These are phyloP conservation scores for Naganishia liquefaciens DNA, from an alignment of 1,284 basidiomycete genomes.

Conservation along the genomic window DNA sequence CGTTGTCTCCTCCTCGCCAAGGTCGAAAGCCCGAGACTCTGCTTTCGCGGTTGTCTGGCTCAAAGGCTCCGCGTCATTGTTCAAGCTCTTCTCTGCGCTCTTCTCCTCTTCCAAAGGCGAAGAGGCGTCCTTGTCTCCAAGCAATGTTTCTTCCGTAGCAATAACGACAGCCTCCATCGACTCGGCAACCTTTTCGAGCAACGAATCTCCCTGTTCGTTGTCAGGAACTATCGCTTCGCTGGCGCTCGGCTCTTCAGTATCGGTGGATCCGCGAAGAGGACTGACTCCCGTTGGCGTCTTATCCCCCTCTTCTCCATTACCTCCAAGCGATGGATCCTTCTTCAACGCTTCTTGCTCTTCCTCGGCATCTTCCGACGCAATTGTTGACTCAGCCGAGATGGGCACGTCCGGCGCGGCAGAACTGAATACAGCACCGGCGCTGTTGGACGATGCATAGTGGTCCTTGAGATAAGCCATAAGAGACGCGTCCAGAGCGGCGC, in stretches of 20 bases:
- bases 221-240: constrained; percentile 19
- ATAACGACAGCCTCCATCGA: constrained; percentile 19
- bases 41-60: neutral
- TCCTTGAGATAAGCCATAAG: constrained; percentile 70
- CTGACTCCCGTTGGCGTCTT: constrained; percentile 9
- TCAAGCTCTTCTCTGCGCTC: neutral
- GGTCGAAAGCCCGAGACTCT: constrained; percentile 9
- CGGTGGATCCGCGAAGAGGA: too few relatives aligned
- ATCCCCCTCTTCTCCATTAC: constrained; percentile 32
- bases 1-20: neutral
- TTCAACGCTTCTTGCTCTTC: constrained; percentile 38
- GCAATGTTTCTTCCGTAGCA: constrained; percentile 3
- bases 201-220: constrained; percentile 2
- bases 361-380: constrained; percentile 42
- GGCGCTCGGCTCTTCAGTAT: neutral
- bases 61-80: neutral
- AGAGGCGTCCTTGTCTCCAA: constrained; percentile 24
- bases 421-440: constrained; percentile 67
- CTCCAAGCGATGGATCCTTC: constrained; percentile 23
- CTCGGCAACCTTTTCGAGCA: constrained; percentile 17
- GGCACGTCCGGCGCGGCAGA: constrained; percentile 28
- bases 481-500: constrained; percentile 67
- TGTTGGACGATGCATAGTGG: constrained; percentile 67
- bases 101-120: too few relatives aligned
- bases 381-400: constrained; percentile 31